Percentiles rank a stretch among this genome's conserved stretches.
Conservation (phyloP, 23 red algal genomes). For the Gracilaria gracilis region DNA sequence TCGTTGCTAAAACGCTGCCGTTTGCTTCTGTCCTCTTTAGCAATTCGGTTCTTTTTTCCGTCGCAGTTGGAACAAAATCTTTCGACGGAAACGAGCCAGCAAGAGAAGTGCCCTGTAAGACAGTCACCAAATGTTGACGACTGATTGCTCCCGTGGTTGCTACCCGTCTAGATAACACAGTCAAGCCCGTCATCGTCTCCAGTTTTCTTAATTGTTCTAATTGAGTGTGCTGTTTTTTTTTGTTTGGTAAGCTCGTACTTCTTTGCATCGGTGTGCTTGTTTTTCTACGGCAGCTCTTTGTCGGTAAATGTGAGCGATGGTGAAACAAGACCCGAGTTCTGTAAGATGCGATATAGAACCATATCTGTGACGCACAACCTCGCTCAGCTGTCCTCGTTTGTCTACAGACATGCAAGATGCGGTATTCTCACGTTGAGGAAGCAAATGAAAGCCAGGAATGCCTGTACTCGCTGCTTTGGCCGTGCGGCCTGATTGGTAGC, state of each 20-base stretch:
- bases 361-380: background rate
- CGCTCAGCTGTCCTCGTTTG: background rate
- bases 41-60: too few species aligned
- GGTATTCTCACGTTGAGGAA: too few species aligned
- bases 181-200: background rate
- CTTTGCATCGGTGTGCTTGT: background rate
- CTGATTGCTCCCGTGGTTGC: too few species aligned
- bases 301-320: background rate
- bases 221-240: too few species aligned
- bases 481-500: conserved; percentile 45
- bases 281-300: background rate
- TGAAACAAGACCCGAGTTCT: background rate
- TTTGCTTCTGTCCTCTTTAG: too few species aligned
- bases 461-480: background rate
- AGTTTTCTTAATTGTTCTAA: background rate
- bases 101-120: too few species aligned
- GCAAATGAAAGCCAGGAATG: background rate
- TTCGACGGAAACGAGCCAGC: too few species aligned
- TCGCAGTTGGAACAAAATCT: too few species aligned
- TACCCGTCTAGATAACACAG: too few species aligned
- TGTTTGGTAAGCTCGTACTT: background rate
- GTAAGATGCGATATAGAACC: background rate
- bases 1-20: too few species aligned
- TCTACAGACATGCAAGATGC: too few species aligned
- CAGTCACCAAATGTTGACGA: too few species aligned